Conservation (phyloP, 2,329 filamentous ascomycete genomes). For the Botrytis byssoidea region DNA sequence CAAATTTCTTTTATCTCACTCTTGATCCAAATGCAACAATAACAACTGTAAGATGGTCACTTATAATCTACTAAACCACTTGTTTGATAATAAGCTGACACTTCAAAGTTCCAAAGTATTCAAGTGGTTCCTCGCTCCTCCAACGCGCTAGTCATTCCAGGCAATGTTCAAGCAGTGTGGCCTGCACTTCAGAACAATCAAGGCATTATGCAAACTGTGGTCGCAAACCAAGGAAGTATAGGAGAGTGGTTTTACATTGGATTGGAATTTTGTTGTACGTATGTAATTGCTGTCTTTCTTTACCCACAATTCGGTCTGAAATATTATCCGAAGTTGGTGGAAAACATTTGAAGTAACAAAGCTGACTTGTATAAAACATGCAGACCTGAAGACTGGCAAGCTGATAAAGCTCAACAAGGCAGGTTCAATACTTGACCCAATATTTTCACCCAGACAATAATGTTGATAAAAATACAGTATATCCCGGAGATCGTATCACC, state of each 20-base stretch:
- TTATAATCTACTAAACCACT: too few relatives aligned
- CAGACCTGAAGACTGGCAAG: constrained; percentile 3
- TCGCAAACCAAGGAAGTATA: constrained; percentile 5
- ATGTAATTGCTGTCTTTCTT: neutral
- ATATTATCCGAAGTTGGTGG: neutral
- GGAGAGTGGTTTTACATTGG: constrained; percentile 16
- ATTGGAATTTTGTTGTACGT: constrained; percentile 9
- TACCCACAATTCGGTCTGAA: neutral
- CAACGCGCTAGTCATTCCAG: neutral
- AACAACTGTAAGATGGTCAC: neutral
- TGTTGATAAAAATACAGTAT: neutral
- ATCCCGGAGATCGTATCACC: neutral
- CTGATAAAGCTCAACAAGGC: constrained; percentile 4
- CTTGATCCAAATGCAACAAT: constrained; percentile 3
- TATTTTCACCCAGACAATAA: neutral
- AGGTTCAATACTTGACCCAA: neutral
- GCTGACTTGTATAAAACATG: neutral
- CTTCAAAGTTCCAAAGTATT: neutral
- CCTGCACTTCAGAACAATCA: constrained; percentile 10
- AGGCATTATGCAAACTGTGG: neutral
- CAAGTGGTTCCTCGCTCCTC: constrained; percentile 10
- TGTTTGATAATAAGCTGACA: neutral
- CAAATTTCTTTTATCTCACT: constrained; percentile 13
- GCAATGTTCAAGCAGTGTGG: constrained; percentile 11
- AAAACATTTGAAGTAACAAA: neutral